These are phyloP conservation scores for Tuber magnatum DNA, from an alignment of 495 filamentous ascomycete species.

Conservation along the genomic window DNA sequence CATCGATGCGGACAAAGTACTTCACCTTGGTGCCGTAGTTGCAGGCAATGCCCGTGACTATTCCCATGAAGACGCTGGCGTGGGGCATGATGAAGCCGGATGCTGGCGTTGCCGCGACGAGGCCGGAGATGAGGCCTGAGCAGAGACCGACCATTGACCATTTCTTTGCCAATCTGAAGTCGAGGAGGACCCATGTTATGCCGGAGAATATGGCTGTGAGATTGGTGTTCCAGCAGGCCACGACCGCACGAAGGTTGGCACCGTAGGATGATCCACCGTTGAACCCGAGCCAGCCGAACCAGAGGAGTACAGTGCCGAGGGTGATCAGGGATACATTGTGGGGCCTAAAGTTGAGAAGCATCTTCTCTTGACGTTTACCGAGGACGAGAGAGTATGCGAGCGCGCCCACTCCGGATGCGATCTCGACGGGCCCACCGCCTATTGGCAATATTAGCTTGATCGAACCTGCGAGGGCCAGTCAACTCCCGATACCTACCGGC, in stretches of 20 bases:
- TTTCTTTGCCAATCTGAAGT: conserved; percentile 90
- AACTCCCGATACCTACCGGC: conserved; percentile 52
- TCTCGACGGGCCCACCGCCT: conserved; percentile 88
- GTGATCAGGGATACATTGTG: conserved; percentile 98
- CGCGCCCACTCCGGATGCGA: conserved; percentile 84
- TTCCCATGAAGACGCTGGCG: conserved; percentile 76
- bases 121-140: conserved; percentile 82
- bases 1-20: conserved; percentile 90
- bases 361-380: conserved; percentile 94
- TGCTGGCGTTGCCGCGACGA: conserved; percentile 86
- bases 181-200: conserved; percentile 83
- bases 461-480: not conserved
- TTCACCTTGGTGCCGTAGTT: conserved; percentile 98
- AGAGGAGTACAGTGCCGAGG: conserved; percentile 88
- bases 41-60: conserved; percentile 76
- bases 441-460: not conserved
- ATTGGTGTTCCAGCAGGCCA: conserved; percentile 98
- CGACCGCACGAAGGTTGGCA: conserved; percentile 85
- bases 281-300: conserved; percentile 99
- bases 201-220: conserved; percentile 81
- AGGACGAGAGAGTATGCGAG: conserved; percentile 93
- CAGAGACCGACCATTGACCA: conserved; percentile 99
- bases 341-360: conserved; percentile 89
- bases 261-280: conserved; percentile 97
- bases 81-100: conserved; percentile 84